Conservation (phyloP, 2,329 filamentous ascomycete species). For the Shiraia bambusicola region DNA sequence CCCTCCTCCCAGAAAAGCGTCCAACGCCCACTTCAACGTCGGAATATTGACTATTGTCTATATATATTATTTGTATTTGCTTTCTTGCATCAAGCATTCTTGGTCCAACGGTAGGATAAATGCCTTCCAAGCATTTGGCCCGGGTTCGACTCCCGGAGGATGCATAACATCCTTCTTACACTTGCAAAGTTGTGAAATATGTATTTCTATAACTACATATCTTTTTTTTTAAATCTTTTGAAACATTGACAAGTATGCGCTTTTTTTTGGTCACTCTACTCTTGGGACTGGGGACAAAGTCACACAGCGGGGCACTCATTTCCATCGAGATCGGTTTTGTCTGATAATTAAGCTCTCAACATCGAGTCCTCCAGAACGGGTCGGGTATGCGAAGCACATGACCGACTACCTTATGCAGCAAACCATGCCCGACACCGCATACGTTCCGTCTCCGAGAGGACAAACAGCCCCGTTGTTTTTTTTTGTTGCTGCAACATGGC, state of each 20-base stretch:
- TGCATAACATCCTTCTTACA: slow-evolving; percentile 20
- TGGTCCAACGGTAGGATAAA: slow-evolving; percentile 24
- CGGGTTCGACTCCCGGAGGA: slow-evolving; percentile 25
- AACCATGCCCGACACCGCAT: background rate
- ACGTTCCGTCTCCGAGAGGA: slow-evolving; percentile 5
- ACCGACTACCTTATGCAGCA: slow-evolving; percentile 4
- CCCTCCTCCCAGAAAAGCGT: too few relatives aligned
- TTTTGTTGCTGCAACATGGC: too few relatives aligned
- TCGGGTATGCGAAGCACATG: slow-evolving; percentile 7
- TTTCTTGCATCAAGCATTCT: too few relatives aligned
- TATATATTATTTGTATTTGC: too few relatives aligned
- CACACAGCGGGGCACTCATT: slow-evolving; percentile 3
- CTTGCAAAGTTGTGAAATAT: slow-evolving; percentile 12
- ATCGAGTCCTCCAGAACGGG: slow-evolving; percentile 2
- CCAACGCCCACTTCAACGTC: too few relatives aligned
- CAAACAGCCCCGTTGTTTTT: slow-evolving; percentile 8
- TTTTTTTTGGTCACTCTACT: background rate
- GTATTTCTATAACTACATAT: too few relatives aligned
- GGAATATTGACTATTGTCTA: too few relatives aligned
- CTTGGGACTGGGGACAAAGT: background rate
- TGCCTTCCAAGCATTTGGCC: slow-evolving; percentile 27
- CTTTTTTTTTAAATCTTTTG: slow-evolving; percentile 7
- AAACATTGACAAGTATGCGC: background rate
- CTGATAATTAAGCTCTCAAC: slow-evolving; percentile 6
- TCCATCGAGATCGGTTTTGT: slow-evolving; percentile 3